A percentile compares a stretch with the other conserved stretches of the same genome.
These are phyloP conservation scores for Boletus barrowsii DNA, from an alignment of 768 basidiomycete species.

Conservation along the genomic window DNA sequence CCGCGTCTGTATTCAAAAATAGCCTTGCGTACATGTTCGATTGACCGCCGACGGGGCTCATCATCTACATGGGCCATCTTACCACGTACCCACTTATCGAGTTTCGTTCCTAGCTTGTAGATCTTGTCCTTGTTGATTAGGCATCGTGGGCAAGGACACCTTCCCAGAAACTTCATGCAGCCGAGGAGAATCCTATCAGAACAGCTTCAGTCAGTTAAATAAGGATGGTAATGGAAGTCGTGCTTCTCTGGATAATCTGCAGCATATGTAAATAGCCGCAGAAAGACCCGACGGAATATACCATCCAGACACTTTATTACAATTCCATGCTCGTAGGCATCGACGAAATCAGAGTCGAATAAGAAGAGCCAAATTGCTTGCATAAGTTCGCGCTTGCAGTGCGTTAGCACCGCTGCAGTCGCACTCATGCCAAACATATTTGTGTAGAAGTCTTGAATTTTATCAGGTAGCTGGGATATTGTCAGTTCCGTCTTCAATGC, in stretches of 20 bases:
- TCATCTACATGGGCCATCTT: not conserved
- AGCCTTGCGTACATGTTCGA: not conserved
- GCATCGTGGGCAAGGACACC: conserved; percentile 25
- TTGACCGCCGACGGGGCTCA: not conserved
- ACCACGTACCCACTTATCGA: not conserved
- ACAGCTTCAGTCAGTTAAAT: not conserved
- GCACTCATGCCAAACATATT: not conserved
- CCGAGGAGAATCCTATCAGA: not conserved
- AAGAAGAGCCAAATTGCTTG: conserved; percentile 24
- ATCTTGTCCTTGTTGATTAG: not conserved
- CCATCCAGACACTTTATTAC: conserved; percentile 22
- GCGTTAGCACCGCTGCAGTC: not conserved
- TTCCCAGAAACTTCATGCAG: conserved; percentile 14
- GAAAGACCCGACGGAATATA: conserved; percentile 13
- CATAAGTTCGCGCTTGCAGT: conserved; percentile 21
- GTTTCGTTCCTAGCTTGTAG: not conserved
- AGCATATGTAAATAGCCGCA: conserved; percentile 23
- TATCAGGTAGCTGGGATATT: not conserved
- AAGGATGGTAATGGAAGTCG: not conserved
- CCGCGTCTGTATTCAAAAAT: not conserved
- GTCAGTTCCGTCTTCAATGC: no score
- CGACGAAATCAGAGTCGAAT: conserved; percentile 22
- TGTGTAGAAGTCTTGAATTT: not conserved
- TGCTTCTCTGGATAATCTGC: conserved; percentile 35
- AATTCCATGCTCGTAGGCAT: conserved; percentile 22